Evolutionary conservation across 2,329 filamentous ascomycete species (phyloP), one percentile per base, ranked within the genome.

Genomic region (Colletotrichum chrysophilum): DNA sequence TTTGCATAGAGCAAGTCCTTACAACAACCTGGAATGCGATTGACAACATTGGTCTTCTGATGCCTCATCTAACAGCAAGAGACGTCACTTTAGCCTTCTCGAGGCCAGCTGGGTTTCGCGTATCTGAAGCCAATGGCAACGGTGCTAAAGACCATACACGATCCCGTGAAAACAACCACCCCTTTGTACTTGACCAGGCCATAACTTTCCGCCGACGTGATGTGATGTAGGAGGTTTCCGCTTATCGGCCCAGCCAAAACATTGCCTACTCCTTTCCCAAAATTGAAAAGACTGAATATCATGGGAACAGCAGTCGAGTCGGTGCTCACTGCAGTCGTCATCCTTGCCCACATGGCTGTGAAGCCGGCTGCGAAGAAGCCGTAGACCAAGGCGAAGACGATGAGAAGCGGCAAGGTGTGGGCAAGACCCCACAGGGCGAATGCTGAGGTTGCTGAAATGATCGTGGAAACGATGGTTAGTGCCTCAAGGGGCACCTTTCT

Each of bases 341-440:
- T 81, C 55, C 80, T 80, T 13, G 78, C 74, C 79, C 78, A 81
- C 12, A 81, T 74, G 7, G 80, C 76, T 1, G 77, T 78, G 56
- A 78, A 83, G 0, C 77, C 79, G 4, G 89, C 88, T 0, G 90
- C 90, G 70, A 92, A 92, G 81, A 91, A 88, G 1, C 91, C 91
- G 78, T 89, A 92, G 0, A 87, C 82, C 4, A 91, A 80, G 7
- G 88, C 86, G 79, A 92, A 92, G 1, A 88, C 77, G 1, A 87
- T 83, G 4, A 92, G 82, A 1, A 88, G 80, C 1, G 85, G 85
- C 9, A 87, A 81, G 2, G 84, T 83, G 1, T 82, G 85, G 4
- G 87, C 86, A 16, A 91, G 79, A 0, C 90, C 91, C 91, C 91
- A 92, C 43, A 92, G 81, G 0, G 90, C 79, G 56, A 92, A 86